These are phyloP conservation scores for Solanum appendiculatum DNA, from an alignment of 257 asterid genomes.

Conservation along the genomic window DNA sequence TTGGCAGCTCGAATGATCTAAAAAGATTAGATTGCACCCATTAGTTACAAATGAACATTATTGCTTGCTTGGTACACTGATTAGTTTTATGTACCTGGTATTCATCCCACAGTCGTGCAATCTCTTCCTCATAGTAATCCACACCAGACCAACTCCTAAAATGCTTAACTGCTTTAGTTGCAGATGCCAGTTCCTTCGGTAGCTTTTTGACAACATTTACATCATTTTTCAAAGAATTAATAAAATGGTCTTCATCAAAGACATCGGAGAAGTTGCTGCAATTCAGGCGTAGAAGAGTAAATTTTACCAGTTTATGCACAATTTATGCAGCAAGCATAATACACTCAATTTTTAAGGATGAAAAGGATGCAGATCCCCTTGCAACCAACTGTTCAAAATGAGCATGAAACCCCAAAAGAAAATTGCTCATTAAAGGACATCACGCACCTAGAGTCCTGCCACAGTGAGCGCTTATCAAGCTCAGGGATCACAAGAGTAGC, in stretches of 20 bases:
- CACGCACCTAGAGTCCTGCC: conserved; percentile 85
- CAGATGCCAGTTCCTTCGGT: conserved; percentile 48
- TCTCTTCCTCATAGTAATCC: conserved; percentile 75
- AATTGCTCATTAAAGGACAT: neutral
- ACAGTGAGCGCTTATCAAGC: conserved; percentile 84
- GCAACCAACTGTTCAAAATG: neutral
- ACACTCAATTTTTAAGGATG: neutral
- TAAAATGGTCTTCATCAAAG: conserved; percentile 76
- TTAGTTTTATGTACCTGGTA: conserved; percentile 38
- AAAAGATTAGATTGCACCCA: neutral
- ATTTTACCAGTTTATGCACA: neutral
- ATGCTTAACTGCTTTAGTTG: conserved; percentile 71
- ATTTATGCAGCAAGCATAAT: neutral
- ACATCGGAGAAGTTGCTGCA: conserved; percentile 92
- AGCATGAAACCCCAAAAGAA: neutral
- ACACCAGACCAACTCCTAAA: conserved; percentile 94
- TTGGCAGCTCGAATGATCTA: conserved; percentile 95
- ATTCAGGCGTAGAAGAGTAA: conserved; percentile 7
- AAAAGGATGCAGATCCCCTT: neutral
- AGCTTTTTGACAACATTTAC: conserved; percentile 61
- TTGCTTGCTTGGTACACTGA: neutral
- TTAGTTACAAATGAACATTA: neutral
- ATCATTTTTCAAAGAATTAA: conserved; percentile 58
- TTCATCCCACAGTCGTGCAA: conserved; percentile 76
- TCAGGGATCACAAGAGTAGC: conserved; percentile 98